A percentile compares a stretch with the other conserved stretches of the same genome.
Evolutionary conservation across 495 filamentous ascomycete species (phyloP).

Genomic region (Podospora australis): DNA sequence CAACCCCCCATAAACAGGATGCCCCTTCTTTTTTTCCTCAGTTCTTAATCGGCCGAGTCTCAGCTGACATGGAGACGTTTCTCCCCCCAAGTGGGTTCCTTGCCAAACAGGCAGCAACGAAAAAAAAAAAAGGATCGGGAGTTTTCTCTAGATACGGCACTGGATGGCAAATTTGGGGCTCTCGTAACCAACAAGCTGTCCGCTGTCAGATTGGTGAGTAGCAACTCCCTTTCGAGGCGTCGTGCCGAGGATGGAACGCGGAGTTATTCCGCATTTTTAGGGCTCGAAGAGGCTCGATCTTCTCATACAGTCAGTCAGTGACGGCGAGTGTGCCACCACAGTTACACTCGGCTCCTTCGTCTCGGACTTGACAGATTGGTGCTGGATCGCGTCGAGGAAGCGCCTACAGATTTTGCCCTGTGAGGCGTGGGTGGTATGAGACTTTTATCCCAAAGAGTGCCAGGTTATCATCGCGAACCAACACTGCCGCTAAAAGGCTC

Average conservation of each 20-base stretch:
- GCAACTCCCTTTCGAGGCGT: too few relatives aligned
- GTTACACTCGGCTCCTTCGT: not conserved
- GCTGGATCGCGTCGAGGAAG: too few relatives aligned
- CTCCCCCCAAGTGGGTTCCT: too few relatives aligned
- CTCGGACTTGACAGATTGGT: constrained; percentile 4
- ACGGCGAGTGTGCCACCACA: not conserved
- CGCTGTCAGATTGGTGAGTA: too few relatives aligned
- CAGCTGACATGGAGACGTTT: not conserved
- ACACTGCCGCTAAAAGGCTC: too few relatives aligned
- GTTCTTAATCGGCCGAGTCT: not conserved
- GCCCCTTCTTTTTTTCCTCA: too few relatives aligned
- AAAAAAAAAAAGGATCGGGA: not conserved
- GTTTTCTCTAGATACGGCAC: not conserved
- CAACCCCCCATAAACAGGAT: too few relatives aligned
- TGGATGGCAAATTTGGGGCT: too few relatives aligned
- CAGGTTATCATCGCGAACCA: too few relatives aligned
- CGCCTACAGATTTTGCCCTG: not conserved
- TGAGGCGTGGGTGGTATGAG: too few relatives aligned
- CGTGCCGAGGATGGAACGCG: not conserved
- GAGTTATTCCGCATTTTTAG: not conserved
- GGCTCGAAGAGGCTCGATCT: too few relatives aligned
- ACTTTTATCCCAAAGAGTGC: too few relatives aligned
- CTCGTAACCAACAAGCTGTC: not conserved
- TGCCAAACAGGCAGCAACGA: not conserved
- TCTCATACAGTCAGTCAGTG: not conserved